Conservation (phyloP, 495 filamentous ascomycete genomes). For the Podospora pseudopauciseta region DNA sequence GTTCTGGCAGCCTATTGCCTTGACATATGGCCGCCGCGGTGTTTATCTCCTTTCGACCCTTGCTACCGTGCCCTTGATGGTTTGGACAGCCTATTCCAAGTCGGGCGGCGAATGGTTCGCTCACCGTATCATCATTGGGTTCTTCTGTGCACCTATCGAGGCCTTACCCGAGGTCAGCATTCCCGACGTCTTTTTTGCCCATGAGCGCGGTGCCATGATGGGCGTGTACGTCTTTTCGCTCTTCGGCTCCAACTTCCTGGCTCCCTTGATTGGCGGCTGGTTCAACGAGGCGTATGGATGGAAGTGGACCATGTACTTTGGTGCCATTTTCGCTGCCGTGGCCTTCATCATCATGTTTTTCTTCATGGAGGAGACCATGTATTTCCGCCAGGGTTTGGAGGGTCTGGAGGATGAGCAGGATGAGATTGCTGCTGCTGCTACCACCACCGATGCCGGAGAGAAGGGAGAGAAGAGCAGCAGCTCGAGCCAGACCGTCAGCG, state of each 20-base stretch:
- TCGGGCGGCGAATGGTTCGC: constrained; percentile 59
- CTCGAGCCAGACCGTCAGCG: constrained; percentile 1
- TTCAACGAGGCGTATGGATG: constrained; percentile 59
- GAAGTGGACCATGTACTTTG: constrained; percentile 55
- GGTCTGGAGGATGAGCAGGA: constrained; percentile 14
- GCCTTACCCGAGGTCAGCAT: constrained; percentile 56
- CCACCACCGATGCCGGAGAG: not conserved
- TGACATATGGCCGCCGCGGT: constrained; percentile 35
- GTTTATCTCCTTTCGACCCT: constrained; percentile 31
- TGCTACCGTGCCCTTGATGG: constrained; percentile 27
- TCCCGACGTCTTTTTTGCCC: constrained; percentile 60
- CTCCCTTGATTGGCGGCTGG: constrained; percentile 58
- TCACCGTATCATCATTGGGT: constrained; percentile 52
- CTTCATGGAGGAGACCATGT: constrained; percentile 33
- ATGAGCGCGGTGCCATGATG: constrained; percentile 51
- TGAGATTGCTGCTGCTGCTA: not conserved
- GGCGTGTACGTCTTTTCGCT: constrained; percentile 53
- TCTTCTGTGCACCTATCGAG: constrained; percentile 48
- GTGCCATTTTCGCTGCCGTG: constrained; percentile 58
- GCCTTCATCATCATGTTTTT: constrained; percentile 42
- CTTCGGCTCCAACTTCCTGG: constrained; percentile 58
- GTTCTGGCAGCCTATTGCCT: constrained; percentile 35
- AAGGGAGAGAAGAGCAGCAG: constrained; percentile 5
- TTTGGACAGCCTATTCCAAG: constrained; percentile 45
- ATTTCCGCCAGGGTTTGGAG: constrained; percentile 23